Percentiles rank a stretch among this genome's conserved stretches.
Evolutionary conservation across 1,139 yeast species (phyloP).

Genomic region (Yamadazyma friedrichii): DNA sequence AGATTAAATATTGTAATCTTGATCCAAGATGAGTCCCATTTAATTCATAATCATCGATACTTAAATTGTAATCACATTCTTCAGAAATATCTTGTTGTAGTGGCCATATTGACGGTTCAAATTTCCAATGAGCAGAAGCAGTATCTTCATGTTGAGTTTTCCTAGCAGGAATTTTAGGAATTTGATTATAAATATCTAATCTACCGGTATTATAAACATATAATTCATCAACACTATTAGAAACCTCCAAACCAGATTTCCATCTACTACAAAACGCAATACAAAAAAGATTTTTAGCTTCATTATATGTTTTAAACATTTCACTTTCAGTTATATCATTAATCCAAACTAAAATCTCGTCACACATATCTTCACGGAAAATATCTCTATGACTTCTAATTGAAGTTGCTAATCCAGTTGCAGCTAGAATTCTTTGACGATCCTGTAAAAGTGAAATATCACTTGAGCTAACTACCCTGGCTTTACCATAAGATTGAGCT

Average conservation of each 20-base stretch:
- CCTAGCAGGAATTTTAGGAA: conserved; percentile 32
- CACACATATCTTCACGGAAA: conserved; percentile 81
- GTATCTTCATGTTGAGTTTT: conserved; percentile 7
- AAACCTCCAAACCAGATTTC: conserved; percentile 44
- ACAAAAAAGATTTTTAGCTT: conserved; percentile 54
- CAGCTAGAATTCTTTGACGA: conserved; percentile 51
- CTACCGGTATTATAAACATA: conserved; percentile 31
- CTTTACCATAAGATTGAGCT: conserved; percentile 67
- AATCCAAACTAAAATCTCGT: conserved; percentile 67
- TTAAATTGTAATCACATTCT: conserved; percentile 45
- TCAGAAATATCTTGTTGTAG: conserved; percentile 40
- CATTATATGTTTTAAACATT: conserved; percentile 48
- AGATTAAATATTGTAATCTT: conserved; percentile 72
- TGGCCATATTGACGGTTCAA: conserved; percentile 39
- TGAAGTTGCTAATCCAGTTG: conserved; percentile 66
- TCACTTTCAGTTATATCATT: conserved; percentile 57
- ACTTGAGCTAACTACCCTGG: conserved; percentile 59
- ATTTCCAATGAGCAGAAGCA: conserved; percentile 35
- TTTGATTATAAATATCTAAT: conserved; percentile 28
- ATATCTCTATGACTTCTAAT: conserved; percentile 68
- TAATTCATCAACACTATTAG: conserved; percentile 13
- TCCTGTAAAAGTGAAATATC: conserved; percentile 50
- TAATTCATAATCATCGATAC: conserved; percentile 26
- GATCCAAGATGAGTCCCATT: conserved; percentile 52
- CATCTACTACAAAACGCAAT: conserved; percentile 53